phyloP scores from a whole-genome alignment of 2,329 filamentous ascomycete species.

The Corynespora cassiicola region DNA sequence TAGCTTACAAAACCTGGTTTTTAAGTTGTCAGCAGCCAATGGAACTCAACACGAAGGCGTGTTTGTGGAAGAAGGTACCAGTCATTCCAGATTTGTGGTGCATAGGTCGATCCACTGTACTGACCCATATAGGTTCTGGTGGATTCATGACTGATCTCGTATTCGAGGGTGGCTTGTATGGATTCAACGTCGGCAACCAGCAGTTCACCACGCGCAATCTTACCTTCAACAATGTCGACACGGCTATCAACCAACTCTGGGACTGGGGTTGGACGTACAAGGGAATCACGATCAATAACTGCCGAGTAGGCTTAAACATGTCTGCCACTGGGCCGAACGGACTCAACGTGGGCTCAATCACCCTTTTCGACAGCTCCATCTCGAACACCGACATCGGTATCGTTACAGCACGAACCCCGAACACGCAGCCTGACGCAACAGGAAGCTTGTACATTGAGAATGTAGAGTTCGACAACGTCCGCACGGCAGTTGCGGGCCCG shows the following conservation, averaged over 20 bases:
- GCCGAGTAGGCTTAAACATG: slow-evolving; percentile 60
- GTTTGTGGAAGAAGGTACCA: slow-evolving; percentile 51
- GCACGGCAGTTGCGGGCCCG: slow-evolving; percentile 25
- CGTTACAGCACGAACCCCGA: slow-evolving; percentile 52
- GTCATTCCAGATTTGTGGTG: no score
- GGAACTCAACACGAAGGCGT: slow-evolving; percentile 57
- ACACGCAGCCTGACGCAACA: slow-evolving; percentile 51
- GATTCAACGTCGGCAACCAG: slow-evolving; percentile 53
- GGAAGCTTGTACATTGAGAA: slow-evolving; percentile 65
- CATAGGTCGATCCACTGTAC: no score
- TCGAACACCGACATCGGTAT: slow-evolving; percentile 59
- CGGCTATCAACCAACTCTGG: slow-evolving; percentile 65
- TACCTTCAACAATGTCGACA: slow-evolving; percentile 58
- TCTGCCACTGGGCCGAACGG: slow-evolving; percentile 35
- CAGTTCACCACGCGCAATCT: slow-evolving; percentile 65
- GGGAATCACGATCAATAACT: slow-evolving; percentile 59
- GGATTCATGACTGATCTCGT: slow-evolving; percentile 55
- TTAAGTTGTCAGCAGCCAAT: slow-evolving; percentile 49
- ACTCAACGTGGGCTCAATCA: slow-evolving; percentile 61
- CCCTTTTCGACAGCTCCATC: slow-evolving; percentile 63
- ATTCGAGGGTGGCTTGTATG: slow-evolving; percentile 52
- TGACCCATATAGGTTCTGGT: slow-evolving; percentile 48
- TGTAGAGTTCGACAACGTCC: slow-evolving; percentile 62
- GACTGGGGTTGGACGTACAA: slow-evolving; percentile 66
- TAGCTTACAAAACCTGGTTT: slow-evolving; percentile 52